Base-by-base conservation (phyloP, 306 rosid species). In the Quercus rubra region DNA sequence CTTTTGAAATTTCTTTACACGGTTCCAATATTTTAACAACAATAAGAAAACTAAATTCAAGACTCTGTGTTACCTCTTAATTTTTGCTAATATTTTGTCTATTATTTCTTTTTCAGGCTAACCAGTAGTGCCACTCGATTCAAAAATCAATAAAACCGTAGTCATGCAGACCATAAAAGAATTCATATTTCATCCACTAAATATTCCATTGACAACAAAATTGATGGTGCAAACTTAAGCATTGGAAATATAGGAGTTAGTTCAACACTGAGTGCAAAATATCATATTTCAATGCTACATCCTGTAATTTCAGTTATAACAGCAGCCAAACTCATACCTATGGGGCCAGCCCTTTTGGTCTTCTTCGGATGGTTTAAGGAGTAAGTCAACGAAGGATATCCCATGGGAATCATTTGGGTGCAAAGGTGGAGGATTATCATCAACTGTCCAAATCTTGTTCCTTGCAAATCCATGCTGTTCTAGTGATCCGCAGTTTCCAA, bases 381-480 rank as follows among this genome's bases (percentile, higher is more conserved):
- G 61, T 57, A 94, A 83, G 83, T 94, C 97, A 69, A 94, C 75
- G 55, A 79, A 92, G 76, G 97, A 88, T 75, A 79, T 90, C 71
- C 89, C 87, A 9, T 64, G 62, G 43, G 89, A 88, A 84, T 91
- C 92, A 19, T 84, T 82, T 2, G 88, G 73, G 73, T 77, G 81
- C 71, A 82, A 82, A 54, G 90, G 91, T 75, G 90, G 92, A 79
- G 99, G 91, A 73, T 86, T 84, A 55, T 90, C 90, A 52, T 94
- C 99, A 28, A 94, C 80, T 52, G 52, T 73, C 99, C 99, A 94
- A 68, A 92, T 86, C 91, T 86, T 91, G 78, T 92, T 94, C 83
- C 91, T 91, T n/a, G 88, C 97, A 88, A 94, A 94, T 74, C 99
- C 99, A 78, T 90, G 97, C 67, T 85, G 93, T 89, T 94, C 97